Evolutionary conservation across 768 basidiomycete genomes (phyloP), one percentile per base, ranked within the genome.

Genomic region (Chalciporus piperatus): DNA sequence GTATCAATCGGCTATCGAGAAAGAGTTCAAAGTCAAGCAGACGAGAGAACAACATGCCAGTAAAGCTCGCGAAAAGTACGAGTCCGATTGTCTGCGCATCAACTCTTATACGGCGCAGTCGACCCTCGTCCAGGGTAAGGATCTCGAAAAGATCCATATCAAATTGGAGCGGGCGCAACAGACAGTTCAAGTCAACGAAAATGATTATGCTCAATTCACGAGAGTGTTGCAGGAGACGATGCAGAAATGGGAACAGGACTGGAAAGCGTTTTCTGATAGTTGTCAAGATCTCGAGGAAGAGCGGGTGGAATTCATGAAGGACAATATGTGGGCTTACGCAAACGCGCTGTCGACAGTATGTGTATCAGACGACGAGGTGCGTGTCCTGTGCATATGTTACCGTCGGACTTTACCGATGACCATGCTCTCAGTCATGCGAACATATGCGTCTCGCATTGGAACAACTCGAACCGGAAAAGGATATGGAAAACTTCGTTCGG

Each of bases 281-380:
- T 92, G 92, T 55, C 97, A 99, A 70, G 97, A 99, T 72, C 72
- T 97, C 45, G 97, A 99, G 63, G 94, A 98, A 60, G 87, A 94
- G 52, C 81, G 97, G n/a, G 72, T 95, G 64, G 92, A 94, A 54
- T 92, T 96, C 66, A 85, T 89, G 75, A 98, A 96, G 72, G 92
- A 95, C 65, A 91, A 90, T 59, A 78, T 97, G 70, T 99, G 97
- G 96, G 82, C 84, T 7, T 98, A 92, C 67, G 94, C 97, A 0
- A 99, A 99, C 67, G 87, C 88, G 1, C 86, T 97, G n/a, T 97
- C 95, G 13, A 91, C 89, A 11, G 89, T 95, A 13, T 98, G 97
- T 60, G 95, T 99, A 16, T 75, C 85, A 11, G 97, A 98, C 64
- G 97, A 99, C 60, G 92, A 96, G 83, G 92, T 93, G 61, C 54